Evolutionary conservation across 495 filamentous ascomycete species (phyloP).

Genomic region (Trichoderma orchidacearum): DNA sequence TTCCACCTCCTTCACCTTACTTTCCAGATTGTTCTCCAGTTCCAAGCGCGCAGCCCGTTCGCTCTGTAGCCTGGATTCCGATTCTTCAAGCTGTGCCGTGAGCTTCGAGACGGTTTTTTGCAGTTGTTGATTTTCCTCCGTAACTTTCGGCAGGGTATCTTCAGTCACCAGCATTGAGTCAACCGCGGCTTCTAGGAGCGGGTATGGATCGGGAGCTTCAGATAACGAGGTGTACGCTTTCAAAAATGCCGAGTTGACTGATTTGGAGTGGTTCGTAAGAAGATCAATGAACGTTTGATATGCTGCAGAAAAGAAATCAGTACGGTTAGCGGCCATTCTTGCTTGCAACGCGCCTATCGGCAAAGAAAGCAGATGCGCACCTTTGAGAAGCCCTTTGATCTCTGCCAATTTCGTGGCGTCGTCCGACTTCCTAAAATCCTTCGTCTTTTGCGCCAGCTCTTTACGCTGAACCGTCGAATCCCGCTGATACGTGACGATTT

Average conservation of each 20-base stretch:
- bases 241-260: constrained; percentile 79
- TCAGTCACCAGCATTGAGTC: constrained; percentile 84
- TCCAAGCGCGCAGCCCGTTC: constrained; percentile 59
- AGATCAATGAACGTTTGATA: constrained; percentile 97
- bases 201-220: constrained; percentile 93
- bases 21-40: constrained; percentile 63
- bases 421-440: constrained; percentile 91
- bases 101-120: constrained; percentile 65
- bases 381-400: constrained; percentile 79
- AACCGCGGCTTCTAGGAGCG: constrained; percentile 87
- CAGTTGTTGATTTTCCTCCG: constrained; percentile 71
- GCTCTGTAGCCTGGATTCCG: constrained; percentile 58
- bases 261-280: constrained; percentile 85
- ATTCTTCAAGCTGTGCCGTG: constrained; percentile 85
- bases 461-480: constrained; percentile 90
- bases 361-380: constrained; percentile 21
- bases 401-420: constrained; percentile 79
- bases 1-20: constrained; percentile 74
- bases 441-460: constrained; percentile 95
- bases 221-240: constrained; percentile 87
- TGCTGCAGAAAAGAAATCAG: constrained; percentile 34
- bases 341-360: not conserved
- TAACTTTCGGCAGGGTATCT: constrained; percentile 80
- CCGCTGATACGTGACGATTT: constrained; percentile 82
- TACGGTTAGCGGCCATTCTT: not conserved